Evolutionary conservation across 352 stramenopile species (phyloP), one percentile per base, ranked within the genome.

Genomic region (Phytopythium vexans): DNA sequence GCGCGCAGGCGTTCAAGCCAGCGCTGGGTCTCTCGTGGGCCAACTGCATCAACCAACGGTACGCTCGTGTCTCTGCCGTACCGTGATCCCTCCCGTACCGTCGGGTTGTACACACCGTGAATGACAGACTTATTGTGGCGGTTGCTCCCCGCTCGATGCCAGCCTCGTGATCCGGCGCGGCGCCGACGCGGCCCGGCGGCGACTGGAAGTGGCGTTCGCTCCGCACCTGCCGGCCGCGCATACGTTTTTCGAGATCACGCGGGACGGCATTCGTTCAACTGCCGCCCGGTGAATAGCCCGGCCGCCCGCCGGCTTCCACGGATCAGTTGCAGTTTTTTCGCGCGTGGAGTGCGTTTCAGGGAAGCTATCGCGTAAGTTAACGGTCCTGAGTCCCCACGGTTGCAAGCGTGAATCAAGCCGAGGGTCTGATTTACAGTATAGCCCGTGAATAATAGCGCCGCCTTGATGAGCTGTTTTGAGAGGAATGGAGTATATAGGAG

Each of bases 41-140:
- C 33, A 79, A 87, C 66, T 94, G 84, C 67, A 71, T 94, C 64
- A 92, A 91, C 61, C 84, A 94, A 56, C 65, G 83, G 78, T 89
- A 63, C 52, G 67, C 62, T 33, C 4, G 43, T 21, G 21, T 27
- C 21, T 27, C 21, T 27, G 10, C 11, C 46, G n/a, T 9, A 11
- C 34, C 32, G 1, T 27, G 21, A 27, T 27, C 21, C 40, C 52
- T 44, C 34, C 15, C 12, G 11, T 6, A 36, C 2, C 1, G 10
- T 7, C 44, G 3, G 6, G 9, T 38, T 12, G 12, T 6, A 15
- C 44, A 42, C 37, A 16, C n/a, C 2, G 2, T 9, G 9, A 9
- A 6, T 15, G 10, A 14, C 16, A 31, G 44, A 38, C 44, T 32
- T 50, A 16, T 41, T 16, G 46, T 32, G 32, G 4, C 21, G 4